Evolutionary conservation across 257 asterid genomes (phyloP), one percentile per base, ranked within the genome.

Genomic region (Solanum ossicruentum): DNA sequence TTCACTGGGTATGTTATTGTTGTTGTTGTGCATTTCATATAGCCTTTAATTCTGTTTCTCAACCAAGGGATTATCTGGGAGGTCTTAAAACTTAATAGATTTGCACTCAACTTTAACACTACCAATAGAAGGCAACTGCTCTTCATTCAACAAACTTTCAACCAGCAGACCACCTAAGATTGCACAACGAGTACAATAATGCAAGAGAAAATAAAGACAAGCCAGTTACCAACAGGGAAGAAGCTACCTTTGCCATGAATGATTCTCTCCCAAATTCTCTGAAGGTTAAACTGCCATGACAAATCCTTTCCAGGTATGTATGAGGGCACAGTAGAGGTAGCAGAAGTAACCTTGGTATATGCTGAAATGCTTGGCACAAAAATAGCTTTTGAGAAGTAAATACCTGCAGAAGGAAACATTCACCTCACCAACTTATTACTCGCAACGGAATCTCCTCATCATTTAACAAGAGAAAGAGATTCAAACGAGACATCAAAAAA

Each of bases 211-310:
- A 56, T 57, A 84, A 56, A 70, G 55, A 6, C 58, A 1, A 41
- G 57, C 65, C 73, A 43, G 52, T 82, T 47, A 45, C 52, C 52
- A 86, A 51, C 45, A 39, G 60, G 60, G 67, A 15, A 63, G 58
- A 41, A n/a, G 41, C 84, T 65, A 92, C 98, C 96, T 90, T 90
- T 90, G 45, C 94, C 94, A 84, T 92, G 94, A 84, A 89, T 86
- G 45, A 86, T 90, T 84, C 87, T 91, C 89, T 93, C 99, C 98
- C 98, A 94, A 77, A 88, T 91, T 81, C 90, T 90, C 89, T 93
- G 96, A 81, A 95, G 94, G 86, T 91, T 94, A 84, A 89, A 89
- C 88, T 94, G 99, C 99, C 99, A 95, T 6, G 96, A 84, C 86
- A 94, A 91, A 87, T 95, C 97, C 90, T 89, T 94, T 58, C 92